Evolutionary conservation across 129 eudicot species (phyloP), one percentile per base, ranked within the genome.

Genomic region (Silybum marianum): DNA sequence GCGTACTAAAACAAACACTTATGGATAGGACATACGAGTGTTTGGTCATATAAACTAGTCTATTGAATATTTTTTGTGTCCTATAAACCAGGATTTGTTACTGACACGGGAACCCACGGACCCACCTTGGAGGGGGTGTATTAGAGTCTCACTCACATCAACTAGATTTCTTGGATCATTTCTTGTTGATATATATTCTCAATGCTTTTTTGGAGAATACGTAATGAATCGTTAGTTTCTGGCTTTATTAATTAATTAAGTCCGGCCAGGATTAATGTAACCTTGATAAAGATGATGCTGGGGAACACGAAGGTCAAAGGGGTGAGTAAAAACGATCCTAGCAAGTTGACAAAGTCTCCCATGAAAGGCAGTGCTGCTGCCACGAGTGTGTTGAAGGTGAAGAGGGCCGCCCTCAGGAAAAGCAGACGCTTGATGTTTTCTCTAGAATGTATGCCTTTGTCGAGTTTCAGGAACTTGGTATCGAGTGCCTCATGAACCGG

Each of bases 401-500:
- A 85, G 9, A 90, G 81, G 65, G 75, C 71, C 32, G 86, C 89
- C 58, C 93, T 89, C 14, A 89, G 81, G 70, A 2, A 73, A 48
- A 90, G 18, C 69, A 88, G 69, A 65, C 89, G 67, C 66, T 80
- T 78, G 54, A 90, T 83, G 87, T 90, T 90, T 78, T 83, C 83
- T 80, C 73, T 81, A 3, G 93, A 87, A 78, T 90, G 86, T 44
- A 85, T 81, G 48, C 85, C 85, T 73, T 90, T 63, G 3, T 85
- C 79, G 6, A 85, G 84, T 9, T 82, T 87, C 62, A 90, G 81
- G 79, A 90, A 90, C 89, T 73, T 90, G 51, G 93, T 90, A 71
- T 90, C 93, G 21, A 90, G 86, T 7, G 89, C 86, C 84, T 90
- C 93, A 19, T 85, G 91, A 76, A 87, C 69, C 0, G 93, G 93